Evolutionary conservation across 192 early-diverging fungal species (phyloP).

Genomic region (Backusella australiensis): DNA sequence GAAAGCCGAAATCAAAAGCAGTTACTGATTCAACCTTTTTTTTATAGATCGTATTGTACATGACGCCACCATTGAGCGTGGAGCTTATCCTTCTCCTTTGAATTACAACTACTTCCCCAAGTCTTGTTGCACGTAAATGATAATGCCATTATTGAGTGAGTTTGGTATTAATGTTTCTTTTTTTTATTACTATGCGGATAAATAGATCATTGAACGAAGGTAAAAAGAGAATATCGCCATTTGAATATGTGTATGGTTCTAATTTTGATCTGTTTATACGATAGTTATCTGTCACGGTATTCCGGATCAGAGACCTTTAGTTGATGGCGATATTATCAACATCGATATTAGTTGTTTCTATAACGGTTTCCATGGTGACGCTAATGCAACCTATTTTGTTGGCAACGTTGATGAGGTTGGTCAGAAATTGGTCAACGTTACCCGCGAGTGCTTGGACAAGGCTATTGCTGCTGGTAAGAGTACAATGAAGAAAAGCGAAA

Average conservation of each 20-base stretch:
- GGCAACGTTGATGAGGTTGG: conserved; percentile 83
- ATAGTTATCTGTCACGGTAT: conserved; percentile 98
- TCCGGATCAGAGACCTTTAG: conserved; percentile 88
- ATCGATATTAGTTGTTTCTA: conserved; percentile 88
- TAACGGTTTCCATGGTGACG: conserved; percentile 93
- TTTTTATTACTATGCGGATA: not conserved
- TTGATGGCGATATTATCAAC: conserved; percentile 97
- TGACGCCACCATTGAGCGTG: conserved; percentile 89
- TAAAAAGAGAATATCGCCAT: conserved; percentile 92
- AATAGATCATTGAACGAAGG: conserved; percentile 58
- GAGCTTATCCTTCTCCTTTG: conserved; percentile 92
- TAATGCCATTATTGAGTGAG: not conserved
- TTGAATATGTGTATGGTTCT: conserved; percentile 94
- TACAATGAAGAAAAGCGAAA: not conserved
- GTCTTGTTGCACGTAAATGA: conserved; percentile 84
- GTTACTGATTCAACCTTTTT: not conserved
- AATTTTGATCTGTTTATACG: conserved; percentile 81
- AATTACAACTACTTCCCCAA: conserved; percentile 98
- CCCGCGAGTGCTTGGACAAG: conserved; percentile 85
- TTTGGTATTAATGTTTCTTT: not conserved
- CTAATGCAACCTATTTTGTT: conserved; percentile 91
- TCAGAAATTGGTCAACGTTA: conserved; percentile 71
- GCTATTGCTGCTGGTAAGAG: conserved; percentile 84
- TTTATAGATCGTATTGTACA: conserved; percentile 83
- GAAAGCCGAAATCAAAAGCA: not conserved